phyloP scores from a whole-genome alignment of 2,329 filamentous ascomycete species.

The Ceratocystis diversiconidia region DNA sequence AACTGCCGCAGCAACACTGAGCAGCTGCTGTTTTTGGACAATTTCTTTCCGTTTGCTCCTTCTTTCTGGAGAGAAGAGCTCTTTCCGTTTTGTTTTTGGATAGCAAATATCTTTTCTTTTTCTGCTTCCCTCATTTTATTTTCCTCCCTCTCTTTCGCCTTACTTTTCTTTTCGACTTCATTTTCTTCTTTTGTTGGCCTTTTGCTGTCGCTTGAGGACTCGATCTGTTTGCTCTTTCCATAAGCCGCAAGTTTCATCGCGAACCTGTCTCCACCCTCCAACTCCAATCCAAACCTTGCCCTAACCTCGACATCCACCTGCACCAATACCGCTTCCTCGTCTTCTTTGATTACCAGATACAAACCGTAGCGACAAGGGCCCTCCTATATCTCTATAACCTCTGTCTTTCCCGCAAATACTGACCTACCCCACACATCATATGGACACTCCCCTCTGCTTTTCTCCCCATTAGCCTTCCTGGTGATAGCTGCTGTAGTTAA shows the following conservation, averaged over 20 bases:
- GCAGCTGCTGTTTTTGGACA: background rate
- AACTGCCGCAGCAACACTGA: too few species aligned
- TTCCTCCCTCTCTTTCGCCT: background rate
- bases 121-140: background rate
- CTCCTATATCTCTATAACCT: background rate
- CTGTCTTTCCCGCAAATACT: background rate
- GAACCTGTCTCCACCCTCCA: background rate
- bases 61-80: background rate
- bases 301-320: background rate
- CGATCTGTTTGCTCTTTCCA: background rate
- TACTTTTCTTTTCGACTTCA: background rate
- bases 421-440: background rate
- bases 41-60: background rate
- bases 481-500: slow-evolving; percentile 10
- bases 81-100: background rate
- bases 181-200: background rate
- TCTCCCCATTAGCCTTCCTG: slow-evolving; percentile 17
- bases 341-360: background rate
- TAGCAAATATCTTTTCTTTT: background rate
- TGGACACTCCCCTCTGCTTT: slow-evolving; percentile 11
- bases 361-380: background rate
- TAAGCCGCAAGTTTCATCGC: background rate
- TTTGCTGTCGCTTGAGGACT: background rate
- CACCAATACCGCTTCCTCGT: background rate
- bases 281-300: background rate